Evolutionary conservation across 306 rosid genomes (phyloP).

Genomic region (Pyrus betulifolia): DNA sequence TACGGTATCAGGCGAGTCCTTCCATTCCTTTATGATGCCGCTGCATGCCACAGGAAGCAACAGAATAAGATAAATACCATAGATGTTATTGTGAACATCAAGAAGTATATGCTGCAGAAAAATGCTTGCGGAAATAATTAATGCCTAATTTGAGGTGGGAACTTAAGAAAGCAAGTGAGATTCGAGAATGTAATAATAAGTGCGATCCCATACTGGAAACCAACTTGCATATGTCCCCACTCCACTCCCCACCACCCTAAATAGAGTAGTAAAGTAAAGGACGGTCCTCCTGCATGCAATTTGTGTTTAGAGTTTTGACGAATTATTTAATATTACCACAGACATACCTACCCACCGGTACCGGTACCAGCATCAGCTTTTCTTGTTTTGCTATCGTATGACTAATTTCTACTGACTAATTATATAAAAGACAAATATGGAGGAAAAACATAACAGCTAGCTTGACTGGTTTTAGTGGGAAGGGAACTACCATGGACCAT

Average conservation of each 20-base stretch:
- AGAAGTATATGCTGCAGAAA: too few relatives aligned
- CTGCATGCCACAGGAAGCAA: conserved; percentile 9
- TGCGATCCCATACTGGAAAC: not conserved
- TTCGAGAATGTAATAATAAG: not conserved
- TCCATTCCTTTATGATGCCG: conserved; percentile 38
- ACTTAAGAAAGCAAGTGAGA: not conserved
- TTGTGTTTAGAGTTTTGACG: not conserved
- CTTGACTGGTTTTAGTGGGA: not conserved
- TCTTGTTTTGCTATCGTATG: not conserved
- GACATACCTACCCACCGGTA: not conserved
- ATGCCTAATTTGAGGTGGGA: not conserved
- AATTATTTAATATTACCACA: not conserved
- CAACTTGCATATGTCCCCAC: not conserved
- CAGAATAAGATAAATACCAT: not conserved
- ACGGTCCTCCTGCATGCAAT: not conserved
- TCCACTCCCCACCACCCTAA: not conserved
- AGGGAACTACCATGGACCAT: not conserved
- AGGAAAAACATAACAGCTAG: not conserved
- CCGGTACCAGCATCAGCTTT: not conserved
- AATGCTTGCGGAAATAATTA: too few relatives aligned
- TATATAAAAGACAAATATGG: not conserved
- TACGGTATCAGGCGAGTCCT: conserved; percentile 37
- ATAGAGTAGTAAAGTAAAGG: not conserved
- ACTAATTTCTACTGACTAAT: not conserved
- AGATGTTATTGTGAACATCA: too few relatives aligned